Conservation (phyloP, 1,284 basidiomycete species). For the Boletus sp. region DNA sequence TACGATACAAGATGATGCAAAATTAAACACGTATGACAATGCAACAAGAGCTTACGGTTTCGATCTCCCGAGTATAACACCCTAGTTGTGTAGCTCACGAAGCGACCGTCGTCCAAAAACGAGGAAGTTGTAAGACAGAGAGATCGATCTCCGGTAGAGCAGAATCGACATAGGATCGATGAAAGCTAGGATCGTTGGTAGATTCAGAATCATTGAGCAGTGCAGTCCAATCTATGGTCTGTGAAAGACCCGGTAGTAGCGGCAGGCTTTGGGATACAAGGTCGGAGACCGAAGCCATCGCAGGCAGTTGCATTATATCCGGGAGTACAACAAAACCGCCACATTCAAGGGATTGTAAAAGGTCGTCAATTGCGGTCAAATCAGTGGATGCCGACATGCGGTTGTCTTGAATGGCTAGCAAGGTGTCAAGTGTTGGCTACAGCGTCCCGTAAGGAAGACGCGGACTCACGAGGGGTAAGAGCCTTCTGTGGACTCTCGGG, state of each 20-base stretch:
- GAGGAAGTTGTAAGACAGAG: slow-evolving; percentile 23
- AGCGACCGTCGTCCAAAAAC: neutral
- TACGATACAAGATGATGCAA: neutral
- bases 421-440: neutral
- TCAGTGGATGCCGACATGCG: neutral
- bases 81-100: neutral
- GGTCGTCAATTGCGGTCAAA: neutral
- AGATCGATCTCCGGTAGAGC: slow-evolving; percentile 19
- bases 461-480: neutral
- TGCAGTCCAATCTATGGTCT: slow-evolving; percentile 13
- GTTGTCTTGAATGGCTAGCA: slow-evolving; percentile 4
- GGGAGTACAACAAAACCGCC: neutral
- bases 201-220: slow-evolving; percentile 5
- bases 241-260: neutral
- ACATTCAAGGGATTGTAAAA: slow-evolving; percentile 9
- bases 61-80: neutral
- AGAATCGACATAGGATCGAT: neutral
- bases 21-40: neutral
- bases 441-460: neutral
- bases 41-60: neutral
- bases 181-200: neutral
- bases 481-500: slow-evolving; percentile 1
- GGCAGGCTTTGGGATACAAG: neutral
- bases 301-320: neutral
- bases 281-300: neutral